phyloP scores from a whole-genome alignment of 352 stramenopile species.

The Phytophthora pluvialis region DNA sequence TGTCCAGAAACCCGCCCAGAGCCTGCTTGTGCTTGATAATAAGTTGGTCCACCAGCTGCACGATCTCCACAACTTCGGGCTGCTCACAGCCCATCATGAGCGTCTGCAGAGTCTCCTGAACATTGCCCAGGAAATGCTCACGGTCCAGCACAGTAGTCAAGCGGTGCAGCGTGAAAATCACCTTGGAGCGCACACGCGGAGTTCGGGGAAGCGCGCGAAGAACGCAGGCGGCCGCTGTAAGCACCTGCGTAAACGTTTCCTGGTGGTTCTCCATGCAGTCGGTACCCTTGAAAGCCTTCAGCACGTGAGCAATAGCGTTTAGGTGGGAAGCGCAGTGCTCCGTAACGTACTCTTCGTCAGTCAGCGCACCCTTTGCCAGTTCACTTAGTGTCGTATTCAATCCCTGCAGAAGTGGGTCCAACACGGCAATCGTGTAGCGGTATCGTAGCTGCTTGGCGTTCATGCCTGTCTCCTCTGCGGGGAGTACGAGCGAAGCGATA shows the following conservation, averaged over 20 bases:
- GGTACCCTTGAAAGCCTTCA: conserved; percentile 83
- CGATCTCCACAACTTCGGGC: conserved; percentile 77
- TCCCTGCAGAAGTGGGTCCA: conserved; percentile 73
- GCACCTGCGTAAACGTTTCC: conserved; percentile 76
- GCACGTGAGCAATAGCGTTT: conserved; percentile 82
- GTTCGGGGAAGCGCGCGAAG: conserved; percentile 57
- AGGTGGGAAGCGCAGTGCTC: conserved; percentile 67
- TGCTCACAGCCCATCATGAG: conserved; percentile 72
- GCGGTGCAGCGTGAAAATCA: conserved; percentile 82
- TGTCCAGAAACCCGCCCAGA: conserved; percentile 73
- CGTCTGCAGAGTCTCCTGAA: conserved; percentile 60
- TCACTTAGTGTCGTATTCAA: conserved; percentile 64
- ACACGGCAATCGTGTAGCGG: conserved; percentile 74
- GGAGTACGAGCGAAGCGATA: conserved; percentile 64
- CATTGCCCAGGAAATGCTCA: conserved; percentile 71
- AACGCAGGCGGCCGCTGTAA: conserved; percentile 66
- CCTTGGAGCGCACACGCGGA: conserved; percentile 72
- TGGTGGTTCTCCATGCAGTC: conserved; percentile 80
- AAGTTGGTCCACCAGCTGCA: conserved; percentile 85
- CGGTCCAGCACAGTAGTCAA: conserved; percentile 77
- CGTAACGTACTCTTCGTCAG: conserved; percentile 50
- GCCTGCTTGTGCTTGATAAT: conserved; percentile 87
- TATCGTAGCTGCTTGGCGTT: conserved; percentile 68
- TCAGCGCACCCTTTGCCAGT: conserved; percentile 34
- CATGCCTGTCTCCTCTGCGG: conserved; percentile 38